These are phyloP conservation scores for Penicillium sp. DNA, from an alignment of 2,329 filamentous ascomycete species.

Conservation along the genomic window DNA sequence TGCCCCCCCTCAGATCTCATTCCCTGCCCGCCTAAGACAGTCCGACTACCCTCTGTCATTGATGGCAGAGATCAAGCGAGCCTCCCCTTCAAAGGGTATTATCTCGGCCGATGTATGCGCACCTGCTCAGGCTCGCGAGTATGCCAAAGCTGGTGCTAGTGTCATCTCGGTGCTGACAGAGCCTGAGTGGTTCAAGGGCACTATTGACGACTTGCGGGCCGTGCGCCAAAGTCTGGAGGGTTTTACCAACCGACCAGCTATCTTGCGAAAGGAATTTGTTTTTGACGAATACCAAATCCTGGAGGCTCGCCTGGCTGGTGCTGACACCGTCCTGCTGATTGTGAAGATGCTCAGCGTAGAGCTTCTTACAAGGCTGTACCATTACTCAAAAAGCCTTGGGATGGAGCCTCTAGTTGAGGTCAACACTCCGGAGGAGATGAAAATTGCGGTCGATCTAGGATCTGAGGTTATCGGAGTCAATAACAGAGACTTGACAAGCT, in stretches of 20 bases:
- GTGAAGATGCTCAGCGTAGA: slow-evolving; percentile 92
- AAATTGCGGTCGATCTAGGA: slow-evolving; percentile 78
- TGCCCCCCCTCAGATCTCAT: slow-evolving; percentile 78
- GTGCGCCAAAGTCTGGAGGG: slow-evolving; percentile 86
- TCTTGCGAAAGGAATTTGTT: slow-evolving; percentile 93
- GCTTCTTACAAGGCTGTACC: slow-evolving; percentile 74
- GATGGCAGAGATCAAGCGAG: slow-evolving; percentile 96
- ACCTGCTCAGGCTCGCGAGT: slow-evolving; percentile 83
- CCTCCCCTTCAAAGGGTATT: slow-evolving; percentile 91
- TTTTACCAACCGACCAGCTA: slow-evolving; percentile 87
- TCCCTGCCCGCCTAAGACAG: slow-evolving; percentile 74
- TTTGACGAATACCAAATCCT: slow-evolving; percentile 99
- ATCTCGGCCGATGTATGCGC: slow-evolving; percentile 87
- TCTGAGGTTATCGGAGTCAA: slow-evolving; percentile 95
- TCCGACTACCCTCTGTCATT: slow-evolving; percentile 86
- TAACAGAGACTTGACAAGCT: slow-evolving; percentile 93
- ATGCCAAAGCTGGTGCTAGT: slow-evolving; percentile 90
- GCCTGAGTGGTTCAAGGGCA: slow-evolving; percentile 98
- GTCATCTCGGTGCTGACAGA: slow-evolving; percentile 98
- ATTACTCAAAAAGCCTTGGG: slow-evolving; percentile 82
- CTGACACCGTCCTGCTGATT: slow-evolving; percentile 91
- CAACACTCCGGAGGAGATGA: slow-evolving; percentile 91
- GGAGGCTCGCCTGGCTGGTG: slow-evolving; percentile 86
- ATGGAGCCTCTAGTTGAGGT: slow-evolving; percentile 99
- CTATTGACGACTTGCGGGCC: slow-evolving; percentile 84